Percentiles rank a stretch among this genome's conserved stretches.
Conservation (phyloP, 192 early-diverging fungal genomes). For the Backusella macrospora region DNA sequence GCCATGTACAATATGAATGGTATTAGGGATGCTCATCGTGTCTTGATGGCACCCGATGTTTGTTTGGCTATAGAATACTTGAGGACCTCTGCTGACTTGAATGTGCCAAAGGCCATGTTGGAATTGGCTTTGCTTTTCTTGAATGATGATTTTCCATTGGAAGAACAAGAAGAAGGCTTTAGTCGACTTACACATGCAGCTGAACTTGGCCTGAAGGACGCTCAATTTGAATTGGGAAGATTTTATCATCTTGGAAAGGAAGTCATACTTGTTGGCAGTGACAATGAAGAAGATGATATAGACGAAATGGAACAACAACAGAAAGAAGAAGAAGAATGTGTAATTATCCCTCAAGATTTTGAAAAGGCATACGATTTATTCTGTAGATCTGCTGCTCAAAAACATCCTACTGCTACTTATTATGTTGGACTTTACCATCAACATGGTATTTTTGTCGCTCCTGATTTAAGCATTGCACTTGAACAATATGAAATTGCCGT, state of each 20-base stretch:
- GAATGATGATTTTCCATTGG: constrained; percentile 13
- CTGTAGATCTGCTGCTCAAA: constrained; percentile 27
- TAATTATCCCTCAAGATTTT: constrained; percentile 29
- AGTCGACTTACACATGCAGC: constrained; percentile 18
- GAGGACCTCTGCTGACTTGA: constrained; percentile 7
- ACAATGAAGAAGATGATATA: background rate
- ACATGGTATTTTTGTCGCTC: constrained; percentile 38
- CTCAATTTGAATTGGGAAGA: constrained; percentile 25
- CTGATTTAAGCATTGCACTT: constrained; percentile 30
- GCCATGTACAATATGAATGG: constrained; percentile 24
- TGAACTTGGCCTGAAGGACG: constrained; percentile 13
- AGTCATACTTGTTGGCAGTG: background rate
- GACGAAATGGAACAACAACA: background rate
- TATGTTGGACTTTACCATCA: constrained; percentile 31
- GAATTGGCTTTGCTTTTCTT: constrained; percentile 8
- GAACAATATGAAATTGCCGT: constrained; percentile 35
- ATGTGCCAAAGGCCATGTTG: constrained; percentile 23
- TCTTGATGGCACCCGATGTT: background rate
- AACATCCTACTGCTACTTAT: constrained; percentile 21
- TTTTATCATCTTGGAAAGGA: constrained; percentile 27
- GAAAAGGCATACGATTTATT: constrained; percentile 37
- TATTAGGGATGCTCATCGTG: background rate
- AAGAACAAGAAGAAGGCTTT: constrained; percentile 22
- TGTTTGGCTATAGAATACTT: constrained; percentile 21
- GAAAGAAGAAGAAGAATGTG: constrained; percentile 8